These are phyloP conservation scores for Mucor piriformis DNA, from an alignment of 371 early-diverging fungal species.

Conservation along the genomic window DNA sequence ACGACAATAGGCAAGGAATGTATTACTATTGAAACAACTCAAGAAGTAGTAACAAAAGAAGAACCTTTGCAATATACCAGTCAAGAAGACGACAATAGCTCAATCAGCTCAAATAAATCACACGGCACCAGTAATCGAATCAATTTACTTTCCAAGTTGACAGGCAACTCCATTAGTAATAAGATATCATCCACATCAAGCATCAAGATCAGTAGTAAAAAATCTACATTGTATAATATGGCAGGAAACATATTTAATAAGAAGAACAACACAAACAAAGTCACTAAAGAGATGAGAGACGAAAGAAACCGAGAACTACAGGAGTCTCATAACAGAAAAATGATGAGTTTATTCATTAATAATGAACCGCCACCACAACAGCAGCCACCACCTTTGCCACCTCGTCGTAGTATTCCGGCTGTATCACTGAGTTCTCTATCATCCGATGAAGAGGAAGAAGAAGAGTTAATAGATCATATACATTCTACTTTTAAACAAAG, in stretches of 20 bases:
- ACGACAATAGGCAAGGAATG: not conserved
- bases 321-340: conserved; percentile 24
- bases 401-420: not conserved
- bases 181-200: conserved; percentile 1
- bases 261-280: conserved; percentile 4
- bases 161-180: not conserved
- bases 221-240: conserved; percentile 18
- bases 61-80: not conserved
- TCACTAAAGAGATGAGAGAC: conserved; percentile 19
- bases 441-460: conserved; percentile 7
- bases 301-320: conserved; percentile 23
- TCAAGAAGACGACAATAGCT: not conserved
- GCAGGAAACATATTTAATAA: conserved; percentile 26
- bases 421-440: conserved; percentile 2
- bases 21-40: not conserved
- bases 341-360: conserved; percentile 21
- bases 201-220: conserved; percentile 13
- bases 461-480: not conserved
- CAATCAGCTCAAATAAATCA: not conserved
- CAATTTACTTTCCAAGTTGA: not conserved
- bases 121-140: not conserved
- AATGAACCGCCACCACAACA: not conserved
- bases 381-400: conserved; percentile 12
- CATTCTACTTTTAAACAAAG: not conserved
- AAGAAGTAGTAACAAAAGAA: not conserved